Conservation (phyloP, 2,329 filamentous ascomycete species). For the Microdochium nivale region DNA sequence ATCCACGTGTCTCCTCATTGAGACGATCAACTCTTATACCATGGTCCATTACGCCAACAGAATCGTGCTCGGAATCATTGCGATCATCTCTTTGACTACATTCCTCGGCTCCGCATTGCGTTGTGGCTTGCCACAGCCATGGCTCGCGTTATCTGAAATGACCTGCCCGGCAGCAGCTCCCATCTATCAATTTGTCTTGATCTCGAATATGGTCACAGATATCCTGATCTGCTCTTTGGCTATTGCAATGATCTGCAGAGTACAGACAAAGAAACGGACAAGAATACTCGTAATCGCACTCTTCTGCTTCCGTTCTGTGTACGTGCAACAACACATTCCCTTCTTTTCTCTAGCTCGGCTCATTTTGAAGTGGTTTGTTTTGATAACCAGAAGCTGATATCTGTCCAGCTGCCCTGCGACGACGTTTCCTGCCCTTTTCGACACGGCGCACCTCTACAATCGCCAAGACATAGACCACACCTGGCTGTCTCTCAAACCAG, state of each 20-base stretch:
- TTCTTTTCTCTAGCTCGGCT: no score
- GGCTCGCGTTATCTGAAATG: neutral
- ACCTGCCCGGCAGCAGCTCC: neutral
- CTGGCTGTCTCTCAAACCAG: neutral
- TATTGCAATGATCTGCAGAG: neutral
- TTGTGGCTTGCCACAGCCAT: neutral
- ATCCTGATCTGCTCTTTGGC: neutral
- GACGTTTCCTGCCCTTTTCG: neutral
- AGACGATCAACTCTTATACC: neutral
- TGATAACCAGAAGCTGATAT: neutral
- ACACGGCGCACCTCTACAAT: neutral
- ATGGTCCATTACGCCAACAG: neutral
- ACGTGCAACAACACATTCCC: neutral
- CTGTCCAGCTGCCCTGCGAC: neutral
- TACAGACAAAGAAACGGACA: neutral
- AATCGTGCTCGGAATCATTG: neutral
- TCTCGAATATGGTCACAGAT: neutral
- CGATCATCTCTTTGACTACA: neutral
- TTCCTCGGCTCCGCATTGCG: neutral
- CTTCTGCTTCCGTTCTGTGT: neutral
- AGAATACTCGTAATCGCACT: neutral
- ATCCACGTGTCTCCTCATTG: neutral
- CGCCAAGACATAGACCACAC: neutral
- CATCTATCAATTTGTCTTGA: neutral
- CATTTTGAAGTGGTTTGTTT: no score